A percentile compares a stretch with the other conserved stretches of the same genome.
These are phyloP conservation scores for Neonectria hederae DNA, from an alignment of 2,329 filamentous ascomycete genomes.

Conservation along the genomic window DNA sequence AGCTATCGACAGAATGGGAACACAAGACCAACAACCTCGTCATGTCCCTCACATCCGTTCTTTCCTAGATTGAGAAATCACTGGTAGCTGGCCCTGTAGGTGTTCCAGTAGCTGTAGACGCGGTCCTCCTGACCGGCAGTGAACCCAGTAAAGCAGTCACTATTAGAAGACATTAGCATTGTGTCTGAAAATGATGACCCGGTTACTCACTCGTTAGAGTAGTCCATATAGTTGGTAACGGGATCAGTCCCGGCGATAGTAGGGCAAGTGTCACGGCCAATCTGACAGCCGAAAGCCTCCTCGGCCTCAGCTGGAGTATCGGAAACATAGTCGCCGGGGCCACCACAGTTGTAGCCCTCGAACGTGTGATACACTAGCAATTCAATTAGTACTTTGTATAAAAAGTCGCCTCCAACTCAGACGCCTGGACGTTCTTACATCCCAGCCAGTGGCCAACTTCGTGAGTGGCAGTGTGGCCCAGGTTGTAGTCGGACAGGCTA, in stretches of 20 bases:
- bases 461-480: constrained; percentile 44
- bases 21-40: neutral
- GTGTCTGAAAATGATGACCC: neutral
- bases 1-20: neutral
- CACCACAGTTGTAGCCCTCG: constrained; percentile 45
- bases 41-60: neutral
- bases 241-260: constrained; percentile 45
- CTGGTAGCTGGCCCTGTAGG: constrained; percentile 27
- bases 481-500: constrained; percentile 43
- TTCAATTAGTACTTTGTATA: neutral
- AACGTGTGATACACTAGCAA: constrained; percentile 53
- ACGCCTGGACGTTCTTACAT: constrained; percentile 10
- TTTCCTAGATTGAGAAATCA: neutral
- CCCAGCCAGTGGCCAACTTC: constrained; percentile 56
- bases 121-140: constrained; percentile 35
- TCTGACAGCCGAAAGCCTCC: constrained; percentile 48
- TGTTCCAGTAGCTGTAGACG: constrained; percentile 35
- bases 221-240: constrained; percentile 52
- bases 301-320: constrained; percentile 53
- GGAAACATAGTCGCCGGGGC: constrained; percentile 50
- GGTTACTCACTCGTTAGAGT: constrained; percentile 52
- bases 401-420: neutral
- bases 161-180: neutral
- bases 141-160: constrained; percentile 38
- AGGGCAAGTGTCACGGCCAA: constrained; percentile 48